Evolutionary conservation across 441 rosid species (phyloP).

Genomic region (Pelargonium citronellum): DNA sequence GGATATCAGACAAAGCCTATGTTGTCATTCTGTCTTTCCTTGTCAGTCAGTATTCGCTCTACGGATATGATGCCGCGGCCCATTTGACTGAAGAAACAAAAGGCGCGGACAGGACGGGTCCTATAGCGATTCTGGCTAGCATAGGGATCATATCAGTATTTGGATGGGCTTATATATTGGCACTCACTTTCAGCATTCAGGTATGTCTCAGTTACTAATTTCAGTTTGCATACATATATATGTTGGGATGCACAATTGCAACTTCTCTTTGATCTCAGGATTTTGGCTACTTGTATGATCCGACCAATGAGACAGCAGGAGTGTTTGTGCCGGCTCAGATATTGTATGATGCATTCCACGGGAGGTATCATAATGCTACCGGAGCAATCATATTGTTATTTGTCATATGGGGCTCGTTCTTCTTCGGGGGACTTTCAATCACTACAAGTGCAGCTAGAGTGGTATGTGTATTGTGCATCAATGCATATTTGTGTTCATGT

Average conservation of each 20-base stretch:
- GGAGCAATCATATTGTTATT: constrained; percentile 50
- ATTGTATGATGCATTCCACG: constrained; percentile 53
- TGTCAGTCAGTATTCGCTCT: constrained; percentile 52
- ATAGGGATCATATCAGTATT: constrained; percentile 52
- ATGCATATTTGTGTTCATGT: too few species aligned
- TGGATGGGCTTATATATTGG: constrained; percentile 58
- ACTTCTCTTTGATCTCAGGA: constrained; percentile 28
- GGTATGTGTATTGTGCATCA: constrained; percentile 20
- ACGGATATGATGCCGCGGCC: constrained; percentile 66
- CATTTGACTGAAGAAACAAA: constrained; percentile 67
- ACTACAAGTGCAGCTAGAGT: constrained; percentile 65
- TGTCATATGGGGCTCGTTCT: constrained; percentile 61
- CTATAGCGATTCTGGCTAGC: constrained; percentile 53
- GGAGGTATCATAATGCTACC: constrained; percentile 44
- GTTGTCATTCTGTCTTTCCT: constrained; percentile 53
- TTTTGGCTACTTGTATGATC: constrained; percentile 38
- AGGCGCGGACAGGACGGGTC: constrained; percentile 57
- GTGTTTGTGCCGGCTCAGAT: constrained; percentile 57
- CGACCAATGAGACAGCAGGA: constrained; percentile 59
- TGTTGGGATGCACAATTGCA: neutral
- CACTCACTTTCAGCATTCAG: constrained; percentile 59
- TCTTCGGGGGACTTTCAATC: constrained; percentile 58
- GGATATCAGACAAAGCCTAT: constrained; percentile 50
- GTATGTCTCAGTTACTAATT: constrained; percentile 15
- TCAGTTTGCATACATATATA: neutral